Evolutionary conservation across 352 stramenopile species (phyloP).

Genomic region (Elongisporangium prolatum): DNA sequence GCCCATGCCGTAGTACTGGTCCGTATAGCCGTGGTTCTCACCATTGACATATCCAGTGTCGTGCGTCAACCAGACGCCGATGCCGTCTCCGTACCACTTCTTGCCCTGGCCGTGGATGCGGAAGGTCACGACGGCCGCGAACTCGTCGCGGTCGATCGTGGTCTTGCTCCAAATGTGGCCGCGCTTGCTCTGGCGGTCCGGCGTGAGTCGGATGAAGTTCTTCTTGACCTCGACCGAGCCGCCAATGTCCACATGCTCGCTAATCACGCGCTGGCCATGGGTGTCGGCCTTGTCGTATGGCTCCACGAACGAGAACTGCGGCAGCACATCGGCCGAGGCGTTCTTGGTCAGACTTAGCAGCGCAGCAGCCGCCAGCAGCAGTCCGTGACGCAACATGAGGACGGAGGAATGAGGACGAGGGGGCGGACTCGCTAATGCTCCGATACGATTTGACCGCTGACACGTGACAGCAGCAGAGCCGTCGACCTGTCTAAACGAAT

Average conservation of each 20-base stretch:
- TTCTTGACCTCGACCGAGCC: conserved; percentile 73
- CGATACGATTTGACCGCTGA: neutral
- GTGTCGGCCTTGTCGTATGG: conserved; percentile 58
- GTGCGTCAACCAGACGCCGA: conserved; percentile 72
- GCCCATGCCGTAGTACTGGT: conserved; percentile 66
- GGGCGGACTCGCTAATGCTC: neutral
- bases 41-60: conserved; percentile 44
- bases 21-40: conserved; percentile 72
- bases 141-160: conserved; percentile 37
- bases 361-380: conserved; percentile 19
- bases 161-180: conserved; percentile 66
- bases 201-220: conserved; percentile 78
- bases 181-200: conserved; percentile 77
- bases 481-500: neutral
- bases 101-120: conserved; percentile 73
- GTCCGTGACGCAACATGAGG: conserved; percentile 14
- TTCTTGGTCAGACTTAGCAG: conserved; percentile 16
- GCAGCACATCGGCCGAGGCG: conserved; percentile 17
- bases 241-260: conserved; percentile 41
- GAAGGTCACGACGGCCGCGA: conserved; percentile 61
- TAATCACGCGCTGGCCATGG: conserved; percentile 54
- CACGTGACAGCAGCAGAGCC: neutral
- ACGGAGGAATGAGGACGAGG: neutral
- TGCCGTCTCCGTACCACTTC: conserved; percentile 76
- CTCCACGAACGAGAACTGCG: conserved; percentile 51